phyloP scores from a whole-genome alignment of 176 grass and related monocot species.

The Musa beccarii region DNA sequence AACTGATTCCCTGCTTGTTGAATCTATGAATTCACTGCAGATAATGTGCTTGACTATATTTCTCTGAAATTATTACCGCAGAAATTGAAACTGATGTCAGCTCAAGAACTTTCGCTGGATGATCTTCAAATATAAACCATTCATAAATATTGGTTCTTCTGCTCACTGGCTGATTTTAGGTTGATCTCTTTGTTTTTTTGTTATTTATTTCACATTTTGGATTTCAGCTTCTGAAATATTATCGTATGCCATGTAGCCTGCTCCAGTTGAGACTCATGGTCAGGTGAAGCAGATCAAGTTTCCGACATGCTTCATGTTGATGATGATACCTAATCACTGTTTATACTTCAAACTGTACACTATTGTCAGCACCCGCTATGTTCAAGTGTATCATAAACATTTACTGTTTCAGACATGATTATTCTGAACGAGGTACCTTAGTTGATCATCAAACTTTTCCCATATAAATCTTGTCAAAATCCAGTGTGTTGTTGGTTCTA shows the following conservation, averaged over 20 bases:
- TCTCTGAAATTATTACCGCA: constrained; percentile 29
- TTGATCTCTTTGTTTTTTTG: not conserved
- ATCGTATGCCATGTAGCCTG: not conserved
- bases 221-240: not conserved
- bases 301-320: not conserved
- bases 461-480: no score
- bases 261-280: not conserved
- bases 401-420: not conserved
- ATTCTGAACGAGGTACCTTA: not conserved
- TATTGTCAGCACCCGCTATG: not conserved
- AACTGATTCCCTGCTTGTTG: no score
- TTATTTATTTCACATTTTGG: not conserved
- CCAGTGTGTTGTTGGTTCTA: no score
- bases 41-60: not conserved
- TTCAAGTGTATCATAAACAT: not conserved
- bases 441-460: no score
- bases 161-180: not conserved
- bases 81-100: constrained; percentile 74
- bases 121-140: constrained; percentile 58
- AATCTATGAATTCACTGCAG: not conserved
- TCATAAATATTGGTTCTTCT: not conserved
- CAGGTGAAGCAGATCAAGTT: not conserved
- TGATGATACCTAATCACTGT: not conserved
- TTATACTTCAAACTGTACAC: not conserved
- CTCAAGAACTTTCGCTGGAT: constrained; percentile 57